A percentile compares a stretch with the other conserved stretches of the same genome.
phyloP scores from a whole-genome alignment of 768 basidiomycete species.

The Kondoa subrosea region DNA sequence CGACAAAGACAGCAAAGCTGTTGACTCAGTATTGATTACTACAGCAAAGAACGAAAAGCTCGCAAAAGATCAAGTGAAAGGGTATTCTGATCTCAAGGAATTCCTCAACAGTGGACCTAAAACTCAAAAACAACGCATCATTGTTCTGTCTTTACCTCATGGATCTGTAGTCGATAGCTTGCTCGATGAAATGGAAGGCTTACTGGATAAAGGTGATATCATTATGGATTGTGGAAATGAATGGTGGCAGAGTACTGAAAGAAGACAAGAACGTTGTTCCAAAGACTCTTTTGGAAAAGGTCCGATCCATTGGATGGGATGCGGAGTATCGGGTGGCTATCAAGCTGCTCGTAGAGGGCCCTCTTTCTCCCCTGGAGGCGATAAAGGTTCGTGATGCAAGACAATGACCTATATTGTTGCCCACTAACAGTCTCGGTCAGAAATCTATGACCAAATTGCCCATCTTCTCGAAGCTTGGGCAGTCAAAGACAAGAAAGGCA shows the following conservation, averaged over 20 bases:
- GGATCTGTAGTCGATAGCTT: slow-evolving; percentile 30
- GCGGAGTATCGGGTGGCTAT: slow-evolving; percentile 33
- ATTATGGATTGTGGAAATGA: slow-evolving; percentile 33
- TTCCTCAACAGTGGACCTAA: slow-evolving; percentile 10
- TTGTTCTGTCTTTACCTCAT: slow-evolving; percentile 32
- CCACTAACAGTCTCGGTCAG: no score
- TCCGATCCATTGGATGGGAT: slow-evolving; percentile 21
- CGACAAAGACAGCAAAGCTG: background rate
- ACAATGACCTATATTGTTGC: no score
- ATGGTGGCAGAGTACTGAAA: slow-evolving; percentile 30
- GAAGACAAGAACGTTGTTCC: slow-evolving; percentile 26
- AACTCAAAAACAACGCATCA: slow-evolving; percentile 21
- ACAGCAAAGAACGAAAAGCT: background rate
- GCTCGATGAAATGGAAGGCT: slow-evolving; percentile 27
- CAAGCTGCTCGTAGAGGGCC: slow-evolving; percentile 32
- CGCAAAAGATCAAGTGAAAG: background rate
- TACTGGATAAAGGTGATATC: slow-evolving; percentile 30
- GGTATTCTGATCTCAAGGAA: background rate
- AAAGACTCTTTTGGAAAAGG: background rate
- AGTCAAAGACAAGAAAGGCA: slow-evolving; percentile 28
- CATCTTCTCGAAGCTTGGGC: slow-evolving; percentile 31
- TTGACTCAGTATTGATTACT: background rate
- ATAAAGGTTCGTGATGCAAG: no score
- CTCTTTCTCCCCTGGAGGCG: slow-evolving; percentile 30
- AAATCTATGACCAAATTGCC: slow-evolving; percentile 28